Conservation (phyloP, 768 basidiomycete species). For the Psilocybe subaeruginosa region DNA sequence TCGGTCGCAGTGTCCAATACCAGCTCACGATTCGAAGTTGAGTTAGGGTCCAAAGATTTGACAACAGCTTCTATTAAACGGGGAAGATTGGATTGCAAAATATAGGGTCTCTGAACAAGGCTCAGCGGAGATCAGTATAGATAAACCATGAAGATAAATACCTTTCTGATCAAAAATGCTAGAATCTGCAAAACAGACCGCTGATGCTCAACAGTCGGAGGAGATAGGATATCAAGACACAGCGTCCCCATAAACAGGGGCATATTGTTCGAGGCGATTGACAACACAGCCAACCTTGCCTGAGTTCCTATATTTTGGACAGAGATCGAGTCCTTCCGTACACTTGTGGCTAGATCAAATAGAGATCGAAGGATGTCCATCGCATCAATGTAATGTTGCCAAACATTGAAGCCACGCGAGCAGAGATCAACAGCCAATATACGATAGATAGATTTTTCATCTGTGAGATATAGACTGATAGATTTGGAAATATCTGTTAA, state of each 20-base stretch:
- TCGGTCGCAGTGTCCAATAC: constrained; percentile 92
- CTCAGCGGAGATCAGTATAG: not conserved
- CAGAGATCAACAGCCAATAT: constrained; percentile 87
- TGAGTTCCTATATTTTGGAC: constrained; percentile 73
- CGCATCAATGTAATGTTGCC: constrained; percentile 93
- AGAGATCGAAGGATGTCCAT: constrained; percentile 86
- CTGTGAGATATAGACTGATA: constrained; percentile 74
- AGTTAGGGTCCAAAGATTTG: constrained; percentile 94
- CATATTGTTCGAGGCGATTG: constrained; percentile 83
- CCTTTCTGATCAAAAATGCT: constrained; percentile 92
- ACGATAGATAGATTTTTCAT: constrained; percentile 66
- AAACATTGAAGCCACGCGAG: constrained; percentile 88
- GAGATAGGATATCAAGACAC: constrained; percentile 84
- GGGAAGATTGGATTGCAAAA: constrained; percentile 83
- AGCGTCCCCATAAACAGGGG: constrained; percentile 94
- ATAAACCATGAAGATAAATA: constrained; percentile 24
- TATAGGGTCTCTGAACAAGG: constrained; percentile 68
- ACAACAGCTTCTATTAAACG: constrained; percentile 93
- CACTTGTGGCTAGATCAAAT: constrained; percentile 76
- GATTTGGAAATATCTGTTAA: constrained; percentile 88
- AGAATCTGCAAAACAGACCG: constrained; percentile 92
- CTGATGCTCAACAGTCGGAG: constrained; percentile 73
- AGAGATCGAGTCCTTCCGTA: constrained; percentile 69
- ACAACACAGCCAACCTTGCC: constrained; percentile 81
- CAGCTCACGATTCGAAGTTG: constrained; percentile 73